Base-by-base conservation (phyloP, 352 stramenopile species). In the Phytophthora sojae region DNA sequence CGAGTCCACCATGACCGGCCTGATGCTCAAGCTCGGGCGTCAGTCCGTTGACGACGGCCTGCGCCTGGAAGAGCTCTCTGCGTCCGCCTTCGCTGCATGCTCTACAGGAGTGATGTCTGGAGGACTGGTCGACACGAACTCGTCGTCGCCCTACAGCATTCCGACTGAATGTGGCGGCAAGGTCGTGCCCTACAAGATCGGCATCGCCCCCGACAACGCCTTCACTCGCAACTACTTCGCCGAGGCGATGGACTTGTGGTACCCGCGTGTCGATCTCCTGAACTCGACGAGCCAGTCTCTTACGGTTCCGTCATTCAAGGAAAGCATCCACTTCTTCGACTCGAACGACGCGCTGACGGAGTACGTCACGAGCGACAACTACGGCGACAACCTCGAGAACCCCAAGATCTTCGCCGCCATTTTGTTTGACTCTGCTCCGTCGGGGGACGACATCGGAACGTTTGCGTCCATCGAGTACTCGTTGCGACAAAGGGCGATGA, bases 211-310 rank as follows among this genome's bases (percentile, higher is more conserved):
- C 0, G 73, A 90, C 64, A 80, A 67, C 17, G 64, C 69, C 5
- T 91, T 89, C 61, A 90, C 83, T 32, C 67, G 79, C 35, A 64
- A 80, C 26, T 91, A 91, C 67, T 91, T 91, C 57, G 55, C 74
- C 37, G 50, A 83, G 56, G 80, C 80, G 9, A 77, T 90, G 56
- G 55, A 67, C 1, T 17, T 65, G 54, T 91, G 83, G 81, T 90
- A 92, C 61, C 85, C 82, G n/a, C 81, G 81, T 51, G 71, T 89
- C 42, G 55, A 64, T 21, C 39, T 85, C 15, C 17, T 75, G 35
- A 74, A 85, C 61, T 65, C 52, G 44, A 57, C 69, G 12, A 62
- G 12, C 14, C 23, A 23, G 12, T 61, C 70, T 9, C 47, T 75
- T 0, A 57, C 75, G 29, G 57, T 89, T 44, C 82, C 82, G 49